phyloP scores from a whole-genome alignment of 192 early-diverging fungal genomes.

The Coemansia asiatica region DNA sequence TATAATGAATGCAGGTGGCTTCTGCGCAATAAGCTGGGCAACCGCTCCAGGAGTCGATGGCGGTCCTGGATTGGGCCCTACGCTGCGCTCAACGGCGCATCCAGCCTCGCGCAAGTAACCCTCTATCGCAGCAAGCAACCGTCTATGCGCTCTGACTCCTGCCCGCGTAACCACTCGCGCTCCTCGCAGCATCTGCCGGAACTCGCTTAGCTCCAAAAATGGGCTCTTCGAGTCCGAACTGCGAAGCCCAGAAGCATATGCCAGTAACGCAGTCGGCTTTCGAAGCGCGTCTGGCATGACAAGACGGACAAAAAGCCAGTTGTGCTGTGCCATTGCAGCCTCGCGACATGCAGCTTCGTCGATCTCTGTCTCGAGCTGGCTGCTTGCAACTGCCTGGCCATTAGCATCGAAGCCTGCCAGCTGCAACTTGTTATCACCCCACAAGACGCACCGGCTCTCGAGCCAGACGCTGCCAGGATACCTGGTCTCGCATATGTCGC shows the following conservation, averaged over 20 bases:
- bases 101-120: slow-evolving; percentile 20
- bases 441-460: slow-evolving; percentile 17
- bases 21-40: slow-evolving; percentile 32
- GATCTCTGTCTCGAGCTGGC: slow-evolving; percentile 4
- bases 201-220: slow-evolving; percentile 19
- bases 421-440: neutral
- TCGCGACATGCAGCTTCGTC: slow-evolving; percentile 1
- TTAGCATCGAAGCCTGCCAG: neutral
- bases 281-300: slow-evolving; percentile 11
- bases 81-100: slow-evolving; percentile 25
- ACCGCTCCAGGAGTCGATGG: slow-evolving; percentile 27
- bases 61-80: neutral
- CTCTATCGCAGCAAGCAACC: slow-evolving; percentile 16
- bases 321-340: slow-evolving; percentile 8
- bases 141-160: neutral
- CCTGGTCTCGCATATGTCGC: slow-evolving; percentile 12
- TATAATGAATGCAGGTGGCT: slow-evolving; percentile 40
- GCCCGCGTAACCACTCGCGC: slow-evolving; percentile 33
- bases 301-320: slow-evolving; percentile 36
- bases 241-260: neutral
- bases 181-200: slow-evolving; percentile 38
- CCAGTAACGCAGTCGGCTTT: neutral
- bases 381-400: neutral
- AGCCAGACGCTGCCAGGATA: slow-evolving; percentile 9
- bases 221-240: neutral